These are phyloP conservation scores for Canavalia ensiformis DNA, from an alignment of 306 rosid genomes.

Conservation along the genomic window DNA sequence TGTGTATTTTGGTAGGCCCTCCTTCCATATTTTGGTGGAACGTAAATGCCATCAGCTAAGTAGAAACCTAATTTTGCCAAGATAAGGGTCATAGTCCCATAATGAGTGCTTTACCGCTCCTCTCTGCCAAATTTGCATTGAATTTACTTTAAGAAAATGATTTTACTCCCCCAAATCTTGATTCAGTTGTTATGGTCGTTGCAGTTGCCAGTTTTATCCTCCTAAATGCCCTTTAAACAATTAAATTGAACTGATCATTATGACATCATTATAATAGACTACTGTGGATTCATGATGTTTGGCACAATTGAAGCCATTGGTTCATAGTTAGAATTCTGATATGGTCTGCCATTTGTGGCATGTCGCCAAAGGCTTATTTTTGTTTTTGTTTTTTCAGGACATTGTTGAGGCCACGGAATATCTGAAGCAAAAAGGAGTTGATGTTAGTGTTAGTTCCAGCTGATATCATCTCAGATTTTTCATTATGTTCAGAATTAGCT, in stretches of 20 bases:
- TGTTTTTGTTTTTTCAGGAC: slow-evolving; percentile 63
- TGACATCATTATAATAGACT: not conserved
- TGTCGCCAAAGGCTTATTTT: slow-evolving; percentile 1
- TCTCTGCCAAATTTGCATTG: not conserved
- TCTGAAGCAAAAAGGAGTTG: slow-evolving; percentile 75
- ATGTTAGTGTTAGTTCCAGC: slow-evolving; percentile 63
- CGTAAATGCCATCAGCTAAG: slow-evolving; percentile 6
- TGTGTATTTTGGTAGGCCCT: not conserved
- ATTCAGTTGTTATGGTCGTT: not conserved
- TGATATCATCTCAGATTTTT: slow-evolving; percentile 50
- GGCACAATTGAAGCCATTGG: not conserved
- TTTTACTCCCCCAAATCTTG: not conserved
- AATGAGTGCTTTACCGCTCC: not conserved
- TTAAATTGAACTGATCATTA: not conserved
- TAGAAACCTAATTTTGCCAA: not conserved
- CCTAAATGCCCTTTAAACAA: slow-evolving; percentile 7
- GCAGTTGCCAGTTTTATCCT: not conserved
- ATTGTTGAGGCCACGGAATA: slow-evolving; percentile 80
- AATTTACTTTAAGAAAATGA: not conserved
- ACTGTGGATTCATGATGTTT: not conserved
- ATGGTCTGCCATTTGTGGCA: not conserved
- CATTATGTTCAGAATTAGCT: slow-evolving; percentile 30
- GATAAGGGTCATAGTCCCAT: not conserved
- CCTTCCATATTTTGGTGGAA: slow-evolving; percentile 4
- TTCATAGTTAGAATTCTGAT: not conserved